Base-by-base conservation (phyloP, 176 grass and related monocot species). In the Poa pratensis region DNA sequence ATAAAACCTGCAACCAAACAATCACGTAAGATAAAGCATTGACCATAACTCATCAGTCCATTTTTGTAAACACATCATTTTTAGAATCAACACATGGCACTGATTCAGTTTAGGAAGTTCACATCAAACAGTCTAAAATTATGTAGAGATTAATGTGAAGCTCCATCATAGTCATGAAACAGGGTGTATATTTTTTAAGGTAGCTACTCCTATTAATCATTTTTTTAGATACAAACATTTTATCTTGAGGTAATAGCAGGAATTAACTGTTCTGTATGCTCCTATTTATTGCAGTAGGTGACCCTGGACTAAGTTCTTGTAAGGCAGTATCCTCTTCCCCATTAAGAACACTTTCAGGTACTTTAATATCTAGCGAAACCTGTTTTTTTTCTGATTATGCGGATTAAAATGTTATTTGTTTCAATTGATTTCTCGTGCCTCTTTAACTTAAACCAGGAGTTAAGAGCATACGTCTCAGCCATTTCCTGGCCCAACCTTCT, bases 331-430 rank as follows among this genome's bases (percentile, higher is more conserved):
- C 76, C 9, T 78, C 93, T 14, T 83, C 93, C 67, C 87, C 87
- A 45, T 80, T 91, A 77, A 87, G 76, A 87, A 89, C 84, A 15
- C 63, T 92, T 68, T 94, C 92, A 82, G 90, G 79, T 91, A 89
- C 66, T 83, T 24, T 50, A 28, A 4, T 40, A 32, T 83, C 54
- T 67, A 75, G n/a, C 26, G 58, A 75, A 15, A 37, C 19, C 13
- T 69, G 3, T n/a, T 45, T 48, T 73, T 70, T 13, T 27, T 2
- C 34, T 4, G 7, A 37, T 37, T 76, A 4, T 58, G 52, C 66
- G 3, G 40, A 79, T 32, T 79, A 15, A 53, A 34, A 17, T 18
- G 15, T 57, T 18, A 55, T 3, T 67, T 22, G 10, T 75, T 77
- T 71, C 37, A 30, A 22, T 83, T 17, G 28, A 5, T 8, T 78